Base-by-base conservation (phyloP, 1,284 basidiomycete genomes). In the Heterobasidion irregulare region DNA sequence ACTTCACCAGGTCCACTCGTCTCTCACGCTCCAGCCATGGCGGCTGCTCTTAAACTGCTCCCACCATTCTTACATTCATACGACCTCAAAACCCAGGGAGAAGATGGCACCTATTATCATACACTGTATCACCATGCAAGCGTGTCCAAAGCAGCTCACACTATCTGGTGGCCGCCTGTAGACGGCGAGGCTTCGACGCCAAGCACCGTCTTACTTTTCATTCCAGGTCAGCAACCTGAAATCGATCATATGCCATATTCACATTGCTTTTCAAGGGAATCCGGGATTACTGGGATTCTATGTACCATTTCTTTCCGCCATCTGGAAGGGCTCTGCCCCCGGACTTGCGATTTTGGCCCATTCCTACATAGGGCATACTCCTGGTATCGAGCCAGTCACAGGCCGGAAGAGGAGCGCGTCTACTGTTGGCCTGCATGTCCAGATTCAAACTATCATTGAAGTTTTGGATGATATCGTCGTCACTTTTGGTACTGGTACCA, bases 251-350 rank as follows among this genome's bases (percentile, higher is more conserved):
- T 41, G 38, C 6, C n/a, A 41, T n/a, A 41, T 41, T 41, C 38
- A 41, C n/a, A 6, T n/a, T 41, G 10, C 4, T 41, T 10, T 12
- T 12, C 41, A 59, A 83, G 83, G 83, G 9, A 86, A 86, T 62
- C 83, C 83, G 7, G 83, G 83, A 1, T 65, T 83, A 12, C 58
- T 80, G 34, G 74, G 79, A 36, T 83, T 85, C 63, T 86, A 85
- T 58, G 71, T 70, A 0, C 74, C 75, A 9, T 86, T 84, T 61
- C 70, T 86, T 16, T 70, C 73, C 26, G 71, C 67, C 1, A 62
- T 85, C 8, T 68, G 78, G 54, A 61, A 66, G 15, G 67, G 70
- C 44, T 66, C 64, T 12, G 68, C 18, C 2, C 63, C 59, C 15
- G 66, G 66, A 44, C 60, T 82, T 18, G 75, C 77, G 12, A 76